These are phyloP conservation scores for Myriosclerotinia scirpicola DNA, from an alignment of 2,329 filamentous ascomycete species.

Conservation along the genomic window DNA sequence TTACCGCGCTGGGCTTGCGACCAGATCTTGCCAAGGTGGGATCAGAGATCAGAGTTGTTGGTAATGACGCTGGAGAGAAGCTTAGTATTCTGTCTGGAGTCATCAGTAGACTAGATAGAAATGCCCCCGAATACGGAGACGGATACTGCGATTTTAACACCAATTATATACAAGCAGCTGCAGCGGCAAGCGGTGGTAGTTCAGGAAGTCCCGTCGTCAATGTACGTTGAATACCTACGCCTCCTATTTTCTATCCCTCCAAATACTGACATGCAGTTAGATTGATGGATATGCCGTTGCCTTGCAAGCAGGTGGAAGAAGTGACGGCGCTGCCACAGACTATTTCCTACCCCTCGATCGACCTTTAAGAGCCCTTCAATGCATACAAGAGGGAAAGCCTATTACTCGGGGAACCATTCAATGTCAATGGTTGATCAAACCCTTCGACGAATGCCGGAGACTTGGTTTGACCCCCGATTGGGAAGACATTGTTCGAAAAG, in stretches of 20 bases:
- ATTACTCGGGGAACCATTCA: constrained; percentile 96
- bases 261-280: constrained; percentile 1
- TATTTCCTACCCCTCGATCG: constrained; percentile 95
- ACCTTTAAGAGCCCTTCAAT: constrained; percentile 81
- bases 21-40: constrained; percentile 89
- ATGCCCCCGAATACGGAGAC: constrained; percentile 96
- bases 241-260: not conserved
- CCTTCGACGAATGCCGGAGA: constrained; percentile 93
- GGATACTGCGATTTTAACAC: constrained; percentile 97
- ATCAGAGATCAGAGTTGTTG: constrained; percentile 92
- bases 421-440: constrained; percentile 94
- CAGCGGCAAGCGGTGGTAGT: constrained; percentile 92
- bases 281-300: constrained; percentile 90
- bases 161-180: constrained; percentile 96
- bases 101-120: constrained; percentile 92
- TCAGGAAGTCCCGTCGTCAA: constrained; percentile 99
- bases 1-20: constrained; percentile 74
- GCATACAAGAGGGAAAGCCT: constrained; percentile 71
- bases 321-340: constrained; percentile 93
- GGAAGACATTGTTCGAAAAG: constrained; percentile 79
- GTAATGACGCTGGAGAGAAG: constrained; percentile 98
- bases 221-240: constrained; percentile 24
- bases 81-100: constrained; percentile 96
- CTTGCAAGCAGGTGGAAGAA: constrained; percentile 88
- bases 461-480: constrained; percentile 81